Evolutionary conservation across 225 moss, liverwort and hornwort genomes (phyloP), one percentile per base, ranked within the genome.

Genomic region (Polytrichum formosum): DNA sequence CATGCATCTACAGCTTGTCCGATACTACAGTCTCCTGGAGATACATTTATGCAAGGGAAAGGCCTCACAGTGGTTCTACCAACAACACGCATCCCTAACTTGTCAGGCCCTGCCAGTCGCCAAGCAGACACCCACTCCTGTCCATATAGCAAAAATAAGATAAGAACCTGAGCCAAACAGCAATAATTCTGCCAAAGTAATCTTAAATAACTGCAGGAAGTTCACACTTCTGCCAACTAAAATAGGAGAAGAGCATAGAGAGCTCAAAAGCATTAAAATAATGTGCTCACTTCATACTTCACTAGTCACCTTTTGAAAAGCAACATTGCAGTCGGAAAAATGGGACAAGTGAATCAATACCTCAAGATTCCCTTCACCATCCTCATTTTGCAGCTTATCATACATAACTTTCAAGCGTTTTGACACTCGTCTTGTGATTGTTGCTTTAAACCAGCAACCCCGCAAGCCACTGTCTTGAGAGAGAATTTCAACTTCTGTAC

Each of bases 381-480:
- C 88, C 72, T 88, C 94, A 22, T 87, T 83, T 22, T 79, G 80
- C 27, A 94, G 75, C 76, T 92, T 84, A 19, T 87, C 90, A 76
- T 94, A 92, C 26, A 85, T 87, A n/a, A 94, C 90, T 86, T 85
- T 88, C 66, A 94, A 65, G 6, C 88, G 87, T 27, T 83, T 80
- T 25, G 81, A 79, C 1, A 74, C 85, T 67, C 83, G 71, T 67
- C 85, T 87, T 65, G 85, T 80, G 27, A 94, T 85, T 55, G 76
- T 85, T 28, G 80, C 90, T 81, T 89, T 89, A 71, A 90, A 94
- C 94, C 94, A 94, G 72, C 92, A 92, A 21, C 94, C 94, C 10
- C 94, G 94, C 55, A 94, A 80, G 16, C 94, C 94, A 80, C 94
- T 94, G 79, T 94, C 94, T 75, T 92, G 88, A 4, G 88, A 92